Evolutionary conservation across 225 moss, liverwort and hornwort species (phyloP), one percentile per base, ranked within the genome.

Genomic region (Takakia lepidozioides): DNA sequence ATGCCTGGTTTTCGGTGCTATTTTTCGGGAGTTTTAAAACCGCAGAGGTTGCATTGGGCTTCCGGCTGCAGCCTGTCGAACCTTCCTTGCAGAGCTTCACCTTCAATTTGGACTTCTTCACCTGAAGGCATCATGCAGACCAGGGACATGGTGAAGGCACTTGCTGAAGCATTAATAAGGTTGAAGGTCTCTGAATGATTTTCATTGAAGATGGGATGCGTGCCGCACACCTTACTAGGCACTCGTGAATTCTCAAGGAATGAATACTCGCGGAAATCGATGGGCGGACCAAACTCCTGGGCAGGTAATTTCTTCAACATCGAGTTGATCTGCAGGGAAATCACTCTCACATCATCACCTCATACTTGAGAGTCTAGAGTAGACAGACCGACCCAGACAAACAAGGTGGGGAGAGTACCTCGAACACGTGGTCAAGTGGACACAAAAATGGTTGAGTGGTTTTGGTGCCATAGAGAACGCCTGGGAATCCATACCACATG

Each of bases 351-450:
- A 7, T 6, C 8, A 32, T 32, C 32, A 32, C 8, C 32, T 11
- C 32, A 32, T 32, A 11, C 11, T 32, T 7, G 32, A 32, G 11
- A 32, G 32, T 32, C 32, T 0, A 11, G 7, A 6, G 7, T 6
- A 32, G 32, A 7, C 32, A 6, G 32, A 11, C 32, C 32, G n/a
- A n/a, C n/a, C n/a, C n/a, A n/a, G n/a, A n/a, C n/a, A n/a, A n/a
- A n/a, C n/a, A n/a, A n/a, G n/a, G n/a, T n/a, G n/a, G n/a, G n/a
- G n/a, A n/a, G n/a, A n/a, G n/a, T 62, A 88, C 93, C 70, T 95
- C 93, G 67, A 95, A 86, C 48, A 95, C 76, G 67, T 95, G 93
- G 66, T 95, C 93, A 49, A 95, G 84, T 48, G 93, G 93, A 57
- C 90, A 84, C 40, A 70, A 47, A 40, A 95, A 86, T 27, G 93